phyloP scores from a whole-genome alignment of 345 rosid genomes.

The Melaleuca alternifolia region DNA sequence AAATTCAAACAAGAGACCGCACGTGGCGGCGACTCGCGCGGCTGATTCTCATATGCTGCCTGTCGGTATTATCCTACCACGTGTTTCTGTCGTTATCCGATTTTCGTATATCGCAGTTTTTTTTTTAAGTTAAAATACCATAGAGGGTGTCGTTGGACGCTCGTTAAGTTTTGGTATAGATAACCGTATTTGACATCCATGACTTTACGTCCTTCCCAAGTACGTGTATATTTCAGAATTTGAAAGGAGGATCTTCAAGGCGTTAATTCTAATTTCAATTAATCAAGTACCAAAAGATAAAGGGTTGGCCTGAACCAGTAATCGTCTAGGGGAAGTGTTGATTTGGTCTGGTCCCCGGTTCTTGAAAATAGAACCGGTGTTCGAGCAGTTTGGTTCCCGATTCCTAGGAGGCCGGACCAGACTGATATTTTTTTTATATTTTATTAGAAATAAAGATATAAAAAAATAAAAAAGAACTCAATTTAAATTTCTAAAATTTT shows the following conservation, averaged over 20 bases:
- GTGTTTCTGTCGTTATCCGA: background rate
- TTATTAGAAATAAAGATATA: too few relatives aligned
- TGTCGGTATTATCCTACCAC: conserved; percentile 12
- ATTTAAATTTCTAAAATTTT: too few relatives aligned
- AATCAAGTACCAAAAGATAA: too few relatives aligned
- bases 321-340: too few relatives aligned
- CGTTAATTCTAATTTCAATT: background rate
- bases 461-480: too few relatives aligned
- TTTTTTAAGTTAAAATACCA: background rate
- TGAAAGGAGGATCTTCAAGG: accelerated
- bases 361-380: too few relatives aligned
- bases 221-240: accelerated
- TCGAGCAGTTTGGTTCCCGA: too few relatives aligned
- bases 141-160: background rate
- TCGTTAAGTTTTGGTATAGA: background rate
- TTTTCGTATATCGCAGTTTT: background rate
- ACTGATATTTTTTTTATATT: too few relatives aligned
- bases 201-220: accelerated
- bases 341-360: too few relatives aligned
- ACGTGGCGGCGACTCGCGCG: conserved; percentile 11
- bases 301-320: too few relatives aligned
- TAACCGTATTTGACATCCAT: background rate
- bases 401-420: too few relatives aligned
- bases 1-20: background rate
- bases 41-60: background rate